These are phyloP conservation scores for Aspergillus japonicus DNA, from an alignment of 2,329 filamentous ascomycete species.

Conservation along the genomic window DNA sequence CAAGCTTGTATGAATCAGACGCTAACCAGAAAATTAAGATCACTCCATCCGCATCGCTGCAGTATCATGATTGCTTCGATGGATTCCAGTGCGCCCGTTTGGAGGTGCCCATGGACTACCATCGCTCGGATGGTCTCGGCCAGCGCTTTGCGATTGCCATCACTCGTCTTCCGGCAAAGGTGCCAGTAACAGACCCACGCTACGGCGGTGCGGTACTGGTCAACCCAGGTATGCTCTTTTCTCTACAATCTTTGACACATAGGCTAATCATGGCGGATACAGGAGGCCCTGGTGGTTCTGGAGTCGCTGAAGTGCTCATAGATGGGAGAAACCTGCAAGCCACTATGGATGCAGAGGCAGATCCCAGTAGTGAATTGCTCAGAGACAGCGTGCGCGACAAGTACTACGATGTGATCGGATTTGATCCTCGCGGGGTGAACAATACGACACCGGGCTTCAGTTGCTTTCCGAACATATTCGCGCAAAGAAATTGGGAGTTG, in stretches of 20 bases:
- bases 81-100: slow-evolving; percentile 52
- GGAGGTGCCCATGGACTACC: slow-evolving; percentile 51
- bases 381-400: slow-evolving; percentile 10
- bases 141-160: slow-evolving; percentile 46
- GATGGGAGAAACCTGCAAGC: slow-evolving; percentile 38
- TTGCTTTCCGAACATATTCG: slow-evolving; percentile 39
- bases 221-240: slow-evolving; percentile 41
- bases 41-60: slow-evolving; percentile 28
- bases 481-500: slow-evolving; percentile 34
- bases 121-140: slow-evolving; percentile 32
- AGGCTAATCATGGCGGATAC: slow-evolving; percentile 1
- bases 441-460: slow-evolving; percentile 41
- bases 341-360: slow-evolving; percentile 36
- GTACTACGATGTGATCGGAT: slow-evolving; percentile 46
- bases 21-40: slow-evolving; percentile 16
- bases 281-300: slow-evolving; percentile 48
- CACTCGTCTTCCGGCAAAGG: slow-evolving; percentile 47
- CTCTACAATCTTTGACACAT: not conserved
- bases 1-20: not conserved
- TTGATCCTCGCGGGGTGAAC: slow-evolving; percentile 47
- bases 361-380: slow-evolving; percentile 13
- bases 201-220: slow-evolving; percentile 50
- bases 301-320: slow-evolving; percentile 35
- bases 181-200: slow-evolving; percentile 40
- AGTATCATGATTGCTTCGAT: slow-evolving; percentile 46